Evolutionary conservation across 345 rosid species (phyloP), one percentile per base, ranked within the genome.

Genomic region (Murraya paniculata): DNA sequence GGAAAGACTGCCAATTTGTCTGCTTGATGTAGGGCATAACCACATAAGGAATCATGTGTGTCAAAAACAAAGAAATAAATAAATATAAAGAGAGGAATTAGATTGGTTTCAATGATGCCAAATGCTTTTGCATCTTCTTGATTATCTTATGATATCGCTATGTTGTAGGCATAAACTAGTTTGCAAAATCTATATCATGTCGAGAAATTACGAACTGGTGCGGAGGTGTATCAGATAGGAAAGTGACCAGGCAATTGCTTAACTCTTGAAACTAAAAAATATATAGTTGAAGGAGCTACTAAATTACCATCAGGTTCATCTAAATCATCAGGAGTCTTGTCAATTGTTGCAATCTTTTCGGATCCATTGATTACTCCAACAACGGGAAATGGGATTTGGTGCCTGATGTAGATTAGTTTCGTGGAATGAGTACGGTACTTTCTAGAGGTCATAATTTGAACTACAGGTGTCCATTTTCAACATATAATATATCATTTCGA

Each of bases 241-340:
- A 68, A 70, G 68, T 19, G 10, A 71, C 56, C 56, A 71, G 10
- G 70, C 53, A 66, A 45, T 45, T 56, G 33, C 38, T 39, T 45
- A 68, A 65, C 55, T 64, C 13, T 21, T 64, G 31, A 74, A 61
- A 21, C 5, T 27, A 53, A 31, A 73, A 21, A 59, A 60, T 30
- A 25, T 33, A 65, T 4, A 58, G 65, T 50, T 65, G 21, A 50
- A 75, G 58, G 28, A 64, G 27, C 21, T 33, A 4, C 73, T 30
- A 75, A 77, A 72, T 81, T 80, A 90, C 90, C 82, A 19, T 70
- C 80, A 81, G 83, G 82, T 57, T 66, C 84, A 41, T 78, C 85
- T 65, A 73, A 55, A 10, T 75, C 81, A 28, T n/a, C n/a, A n/a
- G 69, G 66, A 71, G 73, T 58, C 36, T n/a, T 39, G 30, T 75